These are phyloP conservation scores for Suillus subaureus DNA, from an alignment of 768 basidiomycete species.

Conservation along the genomic window DNA sequence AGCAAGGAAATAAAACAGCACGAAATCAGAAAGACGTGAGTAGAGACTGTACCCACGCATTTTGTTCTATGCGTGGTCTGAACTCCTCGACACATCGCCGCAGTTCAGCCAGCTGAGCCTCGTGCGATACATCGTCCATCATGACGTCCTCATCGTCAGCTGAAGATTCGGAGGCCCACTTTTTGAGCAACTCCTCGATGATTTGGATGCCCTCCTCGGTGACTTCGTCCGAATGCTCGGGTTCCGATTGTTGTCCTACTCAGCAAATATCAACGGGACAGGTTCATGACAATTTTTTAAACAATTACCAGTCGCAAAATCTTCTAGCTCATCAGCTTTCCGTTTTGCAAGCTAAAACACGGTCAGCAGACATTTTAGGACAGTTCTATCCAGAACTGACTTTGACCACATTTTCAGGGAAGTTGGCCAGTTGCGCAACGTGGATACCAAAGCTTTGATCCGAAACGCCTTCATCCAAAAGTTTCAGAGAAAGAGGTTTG, in stretches of 20 bases:
- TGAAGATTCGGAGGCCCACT: slow-evolving; percentile 54
- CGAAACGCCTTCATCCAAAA: slow-evolving; percentile 64
- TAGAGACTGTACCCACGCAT: slow-evolving; percentile 74
- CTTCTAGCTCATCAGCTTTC: slow-evolving; percentile 90
- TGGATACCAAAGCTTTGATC: slow-evolving; percentile 99
- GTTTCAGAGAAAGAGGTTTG: background rate
- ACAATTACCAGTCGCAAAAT: slow-evolving; percentile 61
- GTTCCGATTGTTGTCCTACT: slow-evolving; percentile 32
- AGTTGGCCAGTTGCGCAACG: slow-evolving; percentile 94
- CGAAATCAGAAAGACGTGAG: slow-evolving; percentile 34
- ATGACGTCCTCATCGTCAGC: slow-evolving; percentile 47
- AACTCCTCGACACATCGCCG: slow-evolving; percentile 27
- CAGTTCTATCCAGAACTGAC: slow-evolving; percentile 38
- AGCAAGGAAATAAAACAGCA: no score
- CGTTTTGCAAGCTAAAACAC: slow-evolving; percentile 72
- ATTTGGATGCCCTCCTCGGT: slow-evolving; percentile 80
- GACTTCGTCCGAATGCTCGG: slow-evolving; percentile 57
- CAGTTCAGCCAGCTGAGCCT: slow-evolving; percentile 47
- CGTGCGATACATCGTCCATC: slow-evolving; percentile 48
- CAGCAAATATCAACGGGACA: slow-evolving; percentile 3
- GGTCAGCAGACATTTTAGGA: background rate
- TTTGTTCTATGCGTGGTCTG: slow-evolving; percentile 54
- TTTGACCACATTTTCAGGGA: slow-evolving; percentile 92
- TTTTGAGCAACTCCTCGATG: slow-evolving; percentile 74
- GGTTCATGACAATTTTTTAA: background rate